These are phyloP conservation scores for Debaryomyces sp. DNA, from an alignment of 1,139 yeast genomes.

Conservation along the genomic window DNA sequence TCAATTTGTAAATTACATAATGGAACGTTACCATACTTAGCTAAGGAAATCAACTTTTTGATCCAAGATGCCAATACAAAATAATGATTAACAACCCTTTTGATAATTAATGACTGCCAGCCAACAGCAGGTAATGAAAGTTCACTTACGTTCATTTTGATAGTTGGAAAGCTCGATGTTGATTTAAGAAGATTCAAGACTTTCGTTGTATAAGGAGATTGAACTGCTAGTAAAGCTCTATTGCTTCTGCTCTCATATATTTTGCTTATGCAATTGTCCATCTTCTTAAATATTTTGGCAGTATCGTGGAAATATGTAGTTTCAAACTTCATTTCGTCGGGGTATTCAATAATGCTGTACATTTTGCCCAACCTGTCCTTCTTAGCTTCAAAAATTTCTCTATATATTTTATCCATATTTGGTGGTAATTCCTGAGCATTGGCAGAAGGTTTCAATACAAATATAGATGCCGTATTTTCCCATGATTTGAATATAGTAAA, in stretches of 20 bases:
- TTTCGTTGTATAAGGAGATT: slow-evolving; percentile 64
- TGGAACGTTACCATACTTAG: slow-evolving; percentile 81
- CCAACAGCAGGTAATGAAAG: slow-evolving; percentile 73
- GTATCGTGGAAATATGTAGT: slow-evolving; percentile 51
- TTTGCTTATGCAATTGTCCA: slow-evolving; percentile 56
- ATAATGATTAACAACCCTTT: slow-evolving; percentile 69
- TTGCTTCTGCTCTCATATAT: slow-evolving; percentile 71
- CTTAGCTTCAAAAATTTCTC: slow-evolving; percentile 52
- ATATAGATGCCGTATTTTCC: slow-evolving; percentile 54
- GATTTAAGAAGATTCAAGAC: slow-evolving; percentile 47
- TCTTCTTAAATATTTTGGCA: slow-evolving; percentile 52
- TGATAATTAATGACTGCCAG: slow-evolving; percentile 79
- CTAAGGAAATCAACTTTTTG: slow-evolving; percentile 61
- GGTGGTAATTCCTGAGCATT: slow-evolving; percentile 70
- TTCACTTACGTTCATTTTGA: slow-evolving; percentile 60
- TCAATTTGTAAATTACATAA: slow-evolving; percentile 80
- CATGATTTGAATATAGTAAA: slow-evolving; percentile 71
- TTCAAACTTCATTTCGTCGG: slow-evolving; percentile 54
- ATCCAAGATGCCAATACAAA: slow-evolving; percentile 79
- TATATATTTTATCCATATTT: slow-evolving; percentile 55
- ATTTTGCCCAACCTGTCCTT: slow-evolving; percentile 45
- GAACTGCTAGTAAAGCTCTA: slow-evolving; percentile 67
- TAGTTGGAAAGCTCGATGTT: slow-evolving; percentile 62
- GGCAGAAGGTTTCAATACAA: slow-evolving; percentile 68
- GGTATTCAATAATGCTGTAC: slow-evolving; percentile 53